These are phyloP conservation scores for Fusarium neocosmosporiellum DNA, from an alignment of 2,329 filamentous ascomycete genomes.

Conservation along the genomic window DNA sequence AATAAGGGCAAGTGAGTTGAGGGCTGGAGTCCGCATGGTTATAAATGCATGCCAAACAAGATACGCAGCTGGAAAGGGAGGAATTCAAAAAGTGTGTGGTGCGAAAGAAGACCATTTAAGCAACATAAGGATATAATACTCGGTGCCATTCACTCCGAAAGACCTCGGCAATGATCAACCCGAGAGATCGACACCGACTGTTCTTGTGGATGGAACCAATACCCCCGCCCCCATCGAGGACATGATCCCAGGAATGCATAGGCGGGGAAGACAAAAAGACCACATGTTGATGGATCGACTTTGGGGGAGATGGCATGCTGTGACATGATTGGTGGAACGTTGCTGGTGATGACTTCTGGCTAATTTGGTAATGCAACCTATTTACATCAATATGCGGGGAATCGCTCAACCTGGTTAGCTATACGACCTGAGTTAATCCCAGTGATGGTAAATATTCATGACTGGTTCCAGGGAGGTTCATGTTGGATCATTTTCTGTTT, in stretches of 20 bases:
- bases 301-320: neutral
- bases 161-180: slow-evolving; percentile 3
- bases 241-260: neutral
- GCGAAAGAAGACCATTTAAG: neutral
- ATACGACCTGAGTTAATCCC: neutral
- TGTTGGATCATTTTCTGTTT: neutral
- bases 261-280: neutral
- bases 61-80: fast-evolving
- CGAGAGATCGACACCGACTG: neutral
- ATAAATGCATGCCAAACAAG: neutral
- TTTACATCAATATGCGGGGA: neutral
- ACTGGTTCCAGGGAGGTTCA: neutral
- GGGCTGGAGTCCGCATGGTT: neutral
- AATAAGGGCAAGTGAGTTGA: slow-evolving; percentile 4
- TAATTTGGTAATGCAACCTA: neutral
- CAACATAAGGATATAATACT: neutral
- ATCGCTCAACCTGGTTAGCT: neutral
- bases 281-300: neutral
- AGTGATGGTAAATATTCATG: neutral
- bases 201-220: slow-evolving; percentile 13
- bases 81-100: neutral
- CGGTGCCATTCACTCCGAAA: slow-evolving; percentile 12
- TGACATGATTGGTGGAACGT: neutral
- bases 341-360: neutral
- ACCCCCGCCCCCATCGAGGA: slow-evolving; percentile 5